A percentile compares a stretch with the other conserved stretches of the same genome.
These are phyloP conservation scores for Termitomyces eurrhizus DNA, from an alignment of 768 basidiomycete species.

Conservation along the genomic window DNA sequence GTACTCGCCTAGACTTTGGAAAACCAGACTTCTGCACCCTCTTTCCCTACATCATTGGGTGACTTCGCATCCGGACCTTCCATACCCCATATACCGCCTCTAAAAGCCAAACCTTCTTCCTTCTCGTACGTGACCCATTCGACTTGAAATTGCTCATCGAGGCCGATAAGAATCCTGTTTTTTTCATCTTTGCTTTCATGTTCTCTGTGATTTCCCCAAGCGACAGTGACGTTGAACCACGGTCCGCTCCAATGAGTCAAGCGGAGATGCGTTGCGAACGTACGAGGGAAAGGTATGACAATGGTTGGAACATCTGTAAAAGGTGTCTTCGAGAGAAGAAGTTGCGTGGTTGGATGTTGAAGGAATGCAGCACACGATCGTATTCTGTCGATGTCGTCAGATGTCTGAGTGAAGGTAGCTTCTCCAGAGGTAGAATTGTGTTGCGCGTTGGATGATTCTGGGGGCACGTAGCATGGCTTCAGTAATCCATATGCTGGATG, in stretches of 20 bases:
- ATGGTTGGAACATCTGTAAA: constrained; percentile 27
- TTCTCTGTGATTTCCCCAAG: constrained; percentile 31
- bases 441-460: background rate
- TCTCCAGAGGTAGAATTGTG: background rate
- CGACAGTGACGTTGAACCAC: constrained; percentile 33
- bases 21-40: constrained; percentile 40
- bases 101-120: constrained; percentile 31
- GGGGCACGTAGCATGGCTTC: constrained; percentile 28
- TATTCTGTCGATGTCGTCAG: background rate
- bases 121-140: constrained; percentile 30
- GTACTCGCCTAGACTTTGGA: background rate
- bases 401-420: too few relatives aligned
- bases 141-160: constrained; percentile 32
- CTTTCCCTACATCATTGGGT: constrained; percentile 27
- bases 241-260: constrained; percentile 34
- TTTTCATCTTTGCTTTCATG: constrained; percentile 18
- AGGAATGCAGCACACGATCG: constrained; percentile 21
- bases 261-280: constrained; percentile 33
- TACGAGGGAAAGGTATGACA: constrained; percentile 30
- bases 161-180: constrained; percentile 27
- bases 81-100: constrained; percentile 37
- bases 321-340: constrained; percentile 22
- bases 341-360: constrained; percentile 22
- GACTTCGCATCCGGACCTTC: constrained; percentile 27
- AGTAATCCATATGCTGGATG: constrained; percentile 35